These are phyloP conservation scores for Onygenales sp. DNA, from an alignment of 2,329 filamentous ascomycete species.

Conservation along the genomic window DNA sequence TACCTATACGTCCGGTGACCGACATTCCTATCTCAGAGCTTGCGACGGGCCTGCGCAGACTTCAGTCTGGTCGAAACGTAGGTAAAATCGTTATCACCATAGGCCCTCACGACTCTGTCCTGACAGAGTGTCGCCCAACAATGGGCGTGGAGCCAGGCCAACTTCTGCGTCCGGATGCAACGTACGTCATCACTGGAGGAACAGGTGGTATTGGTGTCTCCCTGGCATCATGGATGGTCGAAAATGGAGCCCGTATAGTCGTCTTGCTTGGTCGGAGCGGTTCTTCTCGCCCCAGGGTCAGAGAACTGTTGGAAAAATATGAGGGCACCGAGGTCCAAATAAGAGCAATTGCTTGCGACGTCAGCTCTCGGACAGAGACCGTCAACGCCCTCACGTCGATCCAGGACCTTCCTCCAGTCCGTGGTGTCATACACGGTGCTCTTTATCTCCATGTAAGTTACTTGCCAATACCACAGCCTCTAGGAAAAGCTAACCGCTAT, in stretches of 20 bases:
- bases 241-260: conserved; percentile 23
- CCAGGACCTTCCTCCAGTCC: neutral
- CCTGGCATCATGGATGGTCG: conserved; percentile 24
- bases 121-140: neutral
- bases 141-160: neutral
- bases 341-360: neutral
- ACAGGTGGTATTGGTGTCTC: conserved; percentile 26
- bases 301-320: neutral
- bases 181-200: conserved; percentile 31
- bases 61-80: neutral
- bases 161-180: conserved; percentile 12
- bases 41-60: neutral
- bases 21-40: neutral
- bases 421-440: neutral
- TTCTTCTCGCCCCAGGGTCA: neutral
- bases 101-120: neutral
- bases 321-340: neutral
- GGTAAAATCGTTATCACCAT: conserved; percentile 1
- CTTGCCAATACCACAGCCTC: neutral
- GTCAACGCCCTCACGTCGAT: neutral
- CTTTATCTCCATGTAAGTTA: neutral
- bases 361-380: neutral
- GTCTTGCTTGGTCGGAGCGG: conserved; percentile 19
- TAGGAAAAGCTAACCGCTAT: neutral
- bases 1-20: neutral